Base-by-base conservation (phyloP, 2,329 filamentous ascomycete genomes). In the Ceratocystis lukuohia region DNA sequence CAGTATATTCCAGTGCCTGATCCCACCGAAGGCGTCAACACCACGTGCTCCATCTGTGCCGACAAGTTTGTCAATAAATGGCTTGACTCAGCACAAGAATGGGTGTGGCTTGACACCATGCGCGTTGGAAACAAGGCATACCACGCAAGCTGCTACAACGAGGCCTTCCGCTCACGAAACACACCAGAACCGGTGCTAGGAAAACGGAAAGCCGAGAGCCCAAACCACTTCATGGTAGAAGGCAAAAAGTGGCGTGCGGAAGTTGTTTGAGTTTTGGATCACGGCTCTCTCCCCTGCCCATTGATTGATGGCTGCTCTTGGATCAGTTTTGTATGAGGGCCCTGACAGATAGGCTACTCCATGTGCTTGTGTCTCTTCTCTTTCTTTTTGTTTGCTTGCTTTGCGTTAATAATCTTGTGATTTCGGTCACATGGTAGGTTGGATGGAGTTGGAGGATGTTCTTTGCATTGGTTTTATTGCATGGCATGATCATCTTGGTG, bases 31-130 rank as follows among this genome's bases (percentile, higher is more conserved):
- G 80, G 88, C 30, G 84, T 87, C 67, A 92, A 91, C 73, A 88
- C 84, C 17, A 82, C 88, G 0, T 99, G 94, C 72, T 91, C 91
- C 1, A 96, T 99, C 71, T 97, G 94, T 74, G 92, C 96, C 74
- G 94, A 99, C 74, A 88, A 88, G 70, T 97, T 99, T 71, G 88
- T 95, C 76, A 91, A 89, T 70, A 88, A 88, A 70, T 97, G 91
- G 88, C 86, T 93, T 5, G 91, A 95, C 71, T 91, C 95, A 69
- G 89, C 88, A 20, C 91, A 97, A 75, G 93, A 99, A 72, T 97
- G 92, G 83, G 93, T 99, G 50, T 97, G 94, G 89, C 87, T 91
- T 75, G 93, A 99, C 75, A 89, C 93, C 0, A 80, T 89, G 63
- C 83, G 87, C 70, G 84, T 95, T 37, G 89, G 88, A 45, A 84